These are phyloP conservation scores for Scheffersomyces spartinae DNA, from an alignment of 805 yeast genomes.

Conservation along the genomic window DNA sequence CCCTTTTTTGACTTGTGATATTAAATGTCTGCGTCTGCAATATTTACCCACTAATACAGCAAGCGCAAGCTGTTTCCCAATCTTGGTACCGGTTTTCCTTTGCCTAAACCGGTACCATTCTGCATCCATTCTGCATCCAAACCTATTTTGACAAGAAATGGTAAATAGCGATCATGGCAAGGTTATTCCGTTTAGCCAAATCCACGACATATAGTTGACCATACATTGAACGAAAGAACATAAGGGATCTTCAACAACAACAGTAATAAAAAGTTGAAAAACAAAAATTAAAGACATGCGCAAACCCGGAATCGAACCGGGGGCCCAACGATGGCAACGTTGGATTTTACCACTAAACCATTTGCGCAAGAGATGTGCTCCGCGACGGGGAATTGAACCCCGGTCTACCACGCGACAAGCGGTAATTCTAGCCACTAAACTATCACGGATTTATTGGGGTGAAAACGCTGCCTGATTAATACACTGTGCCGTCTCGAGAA, in stretches of 20 bases:
- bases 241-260: neutral
- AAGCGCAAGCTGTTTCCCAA: too few relatives aligned
- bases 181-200: too few relatives aligned
- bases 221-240: neutral
- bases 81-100: too few relatives aligned
- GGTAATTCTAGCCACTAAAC: slow-evolving; percentile 19
- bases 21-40: too few relatives aligned
- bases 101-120: too few relatives aligned
- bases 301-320: slow-evolving; percentile 12
- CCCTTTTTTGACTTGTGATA: slow-evolving; percentile 6
- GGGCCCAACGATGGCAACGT: slow-evolving; percentile 14
- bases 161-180: too few relatives aligned
- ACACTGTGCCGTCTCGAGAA: neutral
- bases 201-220: slow-evolving; percentile 1
- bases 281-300: slow-evolving; percentile 8
- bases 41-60: too few relatives aligned
- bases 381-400: slow-evolving; percentile 20
- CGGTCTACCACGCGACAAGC: slow-evolving; percentile 19
- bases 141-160: too few relatives aligned
- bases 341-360: slow-evolving; percentile 13
- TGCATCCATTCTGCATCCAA: too few relatives aligned
- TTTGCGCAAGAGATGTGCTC: slow-evolving; percentile 9
- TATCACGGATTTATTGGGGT: slow-evolving; percentile 10
- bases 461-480: neutral
- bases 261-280: slow-evolving; percentile 1